These are phyloP conservation scores for Anthostomella pinea DNA, from an alignment of 2,329 filamentous ascomycete species.

Conservation along the genomic window DNA sequence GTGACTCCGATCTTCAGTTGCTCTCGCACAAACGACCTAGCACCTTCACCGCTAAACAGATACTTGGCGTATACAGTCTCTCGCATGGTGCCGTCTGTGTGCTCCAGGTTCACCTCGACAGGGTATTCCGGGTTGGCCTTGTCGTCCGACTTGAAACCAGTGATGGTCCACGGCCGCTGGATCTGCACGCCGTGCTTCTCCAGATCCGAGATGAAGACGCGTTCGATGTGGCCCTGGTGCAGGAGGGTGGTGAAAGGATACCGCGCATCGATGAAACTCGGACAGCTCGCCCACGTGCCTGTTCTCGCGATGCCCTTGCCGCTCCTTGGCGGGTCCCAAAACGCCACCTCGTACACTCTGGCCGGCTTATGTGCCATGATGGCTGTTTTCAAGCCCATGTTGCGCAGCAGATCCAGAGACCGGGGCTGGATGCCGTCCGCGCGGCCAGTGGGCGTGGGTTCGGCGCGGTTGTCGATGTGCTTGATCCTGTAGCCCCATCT, in stretches of 20 bases:
- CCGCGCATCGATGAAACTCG: conserved; percentile 72
- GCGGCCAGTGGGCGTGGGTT: conserved; percentile 80
- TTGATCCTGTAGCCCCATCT: conserved; percentile 95
- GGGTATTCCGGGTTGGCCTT: conserved; percentile 64
- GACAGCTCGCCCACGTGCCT: conserved; percentile 82
- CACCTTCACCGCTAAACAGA: conserved; percentile 69
- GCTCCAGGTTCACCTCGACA: conserved; percentile 73
- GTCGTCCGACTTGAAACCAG: conserved; percentile 58
- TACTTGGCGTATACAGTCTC: conserved; percentile 70
- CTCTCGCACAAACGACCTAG: conserved; percentile 62
- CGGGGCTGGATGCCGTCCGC: conserved; percentile 91
- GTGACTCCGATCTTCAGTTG: conserved; percentile 68
- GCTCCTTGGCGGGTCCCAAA: conserved; percentile 63
- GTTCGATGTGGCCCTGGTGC: conserved; percentile 70
- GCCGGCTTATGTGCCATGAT: conserved; percentile 88
- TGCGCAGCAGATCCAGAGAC: conserved; percentile 80
- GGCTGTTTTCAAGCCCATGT: conserved; percentile 83
- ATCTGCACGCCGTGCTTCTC: conserved; percentile 58
- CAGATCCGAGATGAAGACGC: conserved; percentile 65
- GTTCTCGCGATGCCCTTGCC: conserved; percentile 61
- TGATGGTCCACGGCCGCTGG: conserved; percentile 64
- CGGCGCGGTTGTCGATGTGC: conserved; percentile 86
- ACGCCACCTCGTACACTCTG: conserved; percentile 76
- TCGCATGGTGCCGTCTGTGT: conserved; percentile 67
- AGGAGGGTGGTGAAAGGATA: conserved; percentile 69